A percentile compares a stretch with the other conserved stretches of the same genome.
These are phyloP conservation scores for Echium plantagineum DNA, from an alignment of 257 asterid species.

Conservation along the genomic window DNA sequence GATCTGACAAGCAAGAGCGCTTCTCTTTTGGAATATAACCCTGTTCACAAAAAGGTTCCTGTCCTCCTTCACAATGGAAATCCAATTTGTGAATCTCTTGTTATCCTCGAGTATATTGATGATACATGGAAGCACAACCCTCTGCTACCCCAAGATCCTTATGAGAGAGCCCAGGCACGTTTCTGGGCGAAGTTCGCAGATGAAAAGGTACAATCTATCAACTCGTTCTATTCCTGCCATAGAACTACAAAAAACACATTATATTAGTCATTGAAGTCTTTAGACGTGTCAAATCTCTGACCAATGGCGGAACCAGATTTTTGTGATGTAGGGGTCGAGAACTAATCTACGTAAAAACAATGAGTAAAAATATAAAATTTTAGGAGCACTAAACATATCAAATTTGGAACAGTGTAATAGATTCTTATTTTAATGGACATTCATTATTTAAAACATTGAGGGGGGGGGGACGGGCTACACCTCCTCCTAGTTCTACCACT, in stretches of 20 bases:
- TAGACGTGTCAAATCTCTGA: too few relatives aligned
- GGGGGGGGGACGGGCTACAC: too few relatives aligned
- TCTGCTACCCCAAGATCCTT: slow-evolving; percentile 55
- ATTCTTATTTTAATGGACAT: too few relatives aligned
- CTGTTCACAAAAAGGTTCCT: slow-evolving; percentile 47
- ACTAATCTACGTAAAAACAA: too few relatives aligned
- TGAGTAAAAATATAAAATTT: too few relatives aligned
- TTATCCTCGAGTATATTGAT: slow-evolving; percentile 65
- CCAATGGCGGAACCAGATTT: too few relatives aligned
- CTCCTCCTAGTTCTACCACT: too few relatives aligned
- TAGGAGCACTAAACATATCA: too few relatives aligned
- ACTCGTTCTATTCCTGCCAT: neutral
- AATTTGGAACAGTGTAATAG: too few relatives aligned
- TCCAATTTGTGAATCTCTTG: slow-evolving; percentile 58
- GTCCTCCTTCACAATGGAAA: slow-evolving; percentile 63
- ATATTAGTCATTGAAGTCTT: too few relatives aligned
- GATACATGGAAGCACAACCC: slow-evolving; percentile 57
- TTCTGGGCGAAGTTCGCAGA: slow-evolving; percentile 74
- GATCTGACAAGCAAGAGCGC: slow-evolving; percentile 46
- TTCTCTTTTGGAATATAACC: slow-evolving; percentile 46
- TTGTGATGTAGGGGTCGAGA: too few relatives aligned
- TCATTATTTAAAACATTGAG: too few relatives aligned
- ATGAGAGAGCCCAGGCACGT: slow-evolving; percentile 46
- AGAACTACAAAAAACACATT: neutral
- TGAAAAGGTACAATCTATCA: slow-evolving; percentile 31